Percentiles rank a stretch among this genome's conserved stretches.
phyloP scores from a whole-genome alignment of 2,329 filamentous ascomycete species.

The Aspergillus chevalieri region DNA sequence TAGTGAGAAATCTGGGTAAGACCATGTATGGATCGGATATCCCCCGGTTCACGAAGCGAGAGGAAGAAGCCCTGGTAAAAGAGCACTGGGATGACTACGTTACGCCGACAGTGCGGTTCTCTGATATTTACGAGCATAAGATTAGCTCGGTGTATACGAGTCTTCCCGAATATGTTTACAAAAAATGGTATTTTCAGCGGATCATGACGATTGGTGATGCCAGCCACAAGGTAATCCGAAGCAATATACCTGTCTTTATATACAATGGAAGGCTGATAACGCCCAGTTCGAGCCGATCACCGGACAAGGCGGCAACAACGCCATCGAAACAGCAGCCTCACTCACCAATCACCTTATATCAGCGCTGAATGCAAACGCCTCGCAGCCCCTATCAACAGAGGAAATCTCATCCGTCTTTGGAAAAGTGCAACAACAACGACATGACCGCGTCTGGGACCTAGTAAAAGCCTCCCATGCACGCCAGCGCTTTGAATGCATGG shows the following conservation, averaged over 20 bases:
- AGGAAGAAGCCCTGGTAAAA: constrained; percentile 10
- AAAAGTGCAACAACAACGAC: constrained; percentile 8
- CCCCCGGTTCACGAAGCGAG: constrained; percentile 16
- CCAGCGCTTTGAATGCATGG: constrained; percentile 13
- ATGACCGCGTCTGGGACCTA: constrained; percentile 5
- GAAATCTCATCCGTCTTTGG: constrained; percentile 5
- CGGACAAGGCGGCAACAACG: constrained; percentile 15
- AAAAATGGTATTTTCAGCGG: constrained; percentile 11
- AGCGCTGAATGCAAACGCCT: background rate
- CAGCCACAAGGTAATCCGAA: constrained; percentile 8
- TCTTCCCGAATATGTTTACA: constrained; percentile 16
- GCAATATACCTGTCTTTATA: background rate
- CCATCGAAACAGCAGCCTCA: constrained; percentile 15
- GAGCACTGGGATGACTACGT: constrained; percentile 13
- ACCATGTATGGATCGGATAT: constrained; percentile 13
- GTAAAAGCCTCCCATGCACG: constrained; percentile 8
- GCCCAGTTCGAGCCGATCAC: constrained; percentile 11
- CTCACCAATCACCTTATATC: constrained; percentile 10
- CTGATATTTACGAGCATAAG: constrained; percentile 14
- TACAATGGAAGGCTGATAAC: background rate
- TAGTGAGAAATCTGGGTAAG: constrained; percentile 13
- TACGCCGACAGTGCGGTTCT: constrained; percentile 14
- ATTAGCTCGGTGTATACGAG: constrained; percentile 8
- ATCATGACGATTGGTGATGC: constrained; percentile 13
- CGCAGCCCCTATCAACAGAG: constrained; percentile 2